Conservation (phyloP, 2,329 filamentous ascomycete species). For the Pseudogymnoascus destructans region DNA sequence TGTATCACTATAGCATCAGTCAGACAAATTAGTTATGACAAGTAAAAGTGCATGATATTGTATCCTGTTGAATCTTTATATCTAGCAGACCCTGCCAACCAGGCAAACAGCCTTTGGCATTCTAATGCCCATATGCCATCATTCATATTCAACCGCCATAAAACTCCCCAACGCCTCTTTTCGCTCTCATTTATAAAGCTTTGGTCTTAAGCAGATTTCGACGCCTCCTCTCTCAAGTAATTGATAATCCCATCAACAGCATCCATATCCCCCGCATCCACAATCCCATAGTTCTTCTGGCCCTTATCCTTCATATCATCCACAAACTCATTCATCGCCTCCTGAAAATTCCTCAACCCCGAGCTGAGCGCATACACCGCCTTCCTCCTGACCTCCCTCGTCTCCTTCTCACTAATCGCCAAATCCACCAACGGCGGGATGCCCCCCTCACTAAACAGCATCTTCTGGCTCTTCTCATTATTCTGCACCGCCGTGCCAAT, state of each 20-base stretch:
- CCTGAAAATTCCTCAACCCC: conserved; percentile 78
- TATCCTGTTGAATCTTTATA: background rate
- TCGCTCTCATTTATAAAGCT: background rate
- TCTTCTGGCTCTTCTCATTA: conserved; percentile 75
- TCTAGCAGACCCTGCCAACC: background rate
- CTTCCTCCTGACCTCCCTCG: conserved; percentile 62
- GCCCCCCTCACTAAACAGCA: conserved; percentile 47
- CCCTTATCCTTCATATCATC: conserved; percentile 45
- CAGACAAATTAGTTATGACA: background rate
- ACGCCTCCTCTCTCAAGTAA: conserved; percentile 43
- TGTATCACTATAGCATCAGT: background rate
- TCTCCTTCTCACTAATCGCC: conserved; percentile 44
- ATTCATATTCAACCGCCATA: conserved; percentile 4
- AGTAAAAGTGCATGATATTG: background rate
- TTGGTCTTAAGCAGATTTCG: background rate
- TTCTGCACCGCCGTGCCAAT: conserved; percentile 93
- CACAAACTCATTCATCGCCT: conserved; percentile 57
- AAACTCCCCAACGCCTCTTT: background rate
- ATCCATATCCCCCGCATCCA: conserved; percentile 84
- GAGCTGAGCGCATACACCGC: conserved; percentile 81
- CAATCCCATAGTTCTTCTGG: conserved; percentile 39
- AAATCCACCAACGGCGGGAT: conserved; percentile 57
- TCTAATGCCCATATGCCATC: conserved; percentile 2
- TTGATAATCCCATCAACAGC: conserved; percentile 64
- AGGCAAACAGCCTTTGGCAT: background rate